A percentile compares a stretch with the other conserved stretches of the same genome.
Evolutionary conservation across 106 monocot species (phyloP).

Genomic region (Allium sativum): DNA sequence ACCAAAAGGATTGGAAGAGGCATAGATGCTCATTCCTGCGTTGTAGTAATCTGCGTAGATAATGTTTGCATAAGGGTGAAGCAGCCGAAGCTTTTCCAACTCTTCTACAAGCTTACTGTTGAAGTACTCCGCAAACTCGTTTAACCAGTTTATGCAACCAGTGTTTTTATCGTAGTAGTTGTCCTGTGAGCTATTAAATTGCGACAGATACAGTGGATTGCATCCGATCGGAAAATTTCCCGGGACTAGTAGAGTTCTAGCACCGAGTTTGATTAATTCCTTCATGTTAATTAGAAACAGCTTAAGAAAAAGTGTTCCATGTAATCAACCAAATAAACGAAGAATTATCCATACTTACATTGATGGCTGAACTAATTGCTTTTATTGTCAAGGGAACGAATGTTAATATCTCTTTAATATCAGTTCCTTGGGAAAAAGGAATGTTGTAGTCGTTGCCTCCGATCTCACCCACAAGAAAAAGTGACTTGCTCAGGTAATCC

Average conservation of each 20-base stretch:
- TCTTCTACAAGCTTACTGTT: conserved; percentile 25
- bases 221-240: conserved; percentile 55
- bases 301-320: not conserved
- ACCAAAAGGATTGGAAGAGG: conserved; percentile 28
- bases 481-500: conserved; percentile 9
- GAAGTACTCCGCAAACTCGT: conserved; percentile 32
- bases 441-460: conserved; percentile 44
- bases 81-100: conserved; percentile 11
- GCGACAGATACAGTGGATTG: conserved; percentile 14
- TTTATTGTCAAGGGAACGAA: conserved; percentile 23
- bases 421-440: conserved; percentile 12
- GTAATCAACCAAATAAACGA: not conserved
- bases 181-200: conserved; percentile 7
- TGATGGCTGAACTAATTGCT: conserved; percentile 17
- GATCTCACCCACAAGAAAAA: conserved; percentile 46
- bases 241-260: conserved; percentile 48
- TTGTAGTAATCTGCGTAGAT: conserved; percentile 67
- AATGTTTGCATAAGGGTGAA: conserved; percentile 33
- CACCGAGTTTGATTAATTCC: conserved; percentile 36
- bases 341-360: not conserved
- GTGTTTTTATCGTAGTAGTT: conserved; percentile 28
- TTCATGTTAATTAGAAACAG: not conserved
- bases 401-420: conserved; percentile 16
- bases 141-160: conserved; percentile 50
- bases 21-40: conserved; percentile 17